phyloP scores from a whole-genome alignment of 129 eudicot species.

The Chrysanthemum seticuspe region DNA sequence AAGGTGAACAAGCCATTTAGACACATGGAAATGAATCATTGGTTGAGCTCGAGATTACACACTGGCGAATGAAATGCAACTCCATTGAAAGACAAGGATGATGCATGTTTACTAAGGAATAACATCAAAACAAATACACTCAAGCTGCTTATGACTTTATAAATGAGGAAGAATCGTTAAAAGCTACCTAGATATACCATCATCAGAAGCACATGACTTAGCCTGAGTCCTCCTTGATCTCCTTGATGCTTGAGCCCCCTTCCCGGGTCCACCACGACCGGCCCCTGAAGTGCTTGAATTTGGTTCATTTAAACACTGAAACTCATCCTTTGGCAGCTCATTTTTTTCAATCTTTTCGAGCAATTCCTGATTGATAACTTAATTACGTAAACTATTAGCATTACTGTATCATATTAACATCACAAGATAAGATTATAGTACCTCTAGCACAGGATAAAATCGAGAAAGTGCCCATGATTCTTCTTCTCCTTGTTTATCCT shows the following conservation, averaged over 20 bases:
- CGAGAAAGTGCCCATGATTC: conserved; percentile 88
- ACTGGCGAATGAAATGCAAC: background rate
- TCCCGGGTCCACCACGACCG: conserved; percentile 20
- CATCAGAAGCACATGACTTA: conserved; percentile 55
- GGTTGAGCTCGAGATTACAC: background rate
- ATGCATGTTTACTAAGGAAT: background rate
- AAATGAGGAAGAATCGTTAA: background rate
- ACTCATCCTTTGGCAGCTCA: conserved; percentile 75
- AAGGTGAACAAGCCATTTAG: background rate
- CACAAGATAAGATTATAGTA: conserved; percentile 19
- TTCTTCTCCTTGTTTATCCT: conserved; percentile 85
- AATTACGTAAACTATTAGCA: conserved; percentile 11
- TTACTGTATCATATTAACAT: conserved; percentile 9
- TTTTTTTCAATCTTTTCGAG: conserved; percentile 74
- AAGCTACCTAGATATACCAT: conserved; percentile 70
- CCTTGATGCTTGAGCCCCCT: conserved; percentile 63
- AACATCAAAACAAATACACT: background rate
- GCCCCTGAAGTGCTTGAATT: conserved; percentile 23
- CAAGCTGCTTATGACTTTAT: background rate
- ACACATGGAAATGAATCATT: background rate
- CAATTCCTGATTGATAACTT: conserved; percentile 51
- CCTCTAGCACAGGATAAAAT: conserved; percentile 93
- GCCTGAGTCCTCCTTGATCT: conserved; percentile 82
- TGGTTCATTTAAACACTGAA: conserved; percentile 58
- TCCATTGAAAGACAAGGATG: background rate